phyloP scores from a whole-genome alignment of 805 yeast species.

The Metschnikowia cubensis region DNA sequence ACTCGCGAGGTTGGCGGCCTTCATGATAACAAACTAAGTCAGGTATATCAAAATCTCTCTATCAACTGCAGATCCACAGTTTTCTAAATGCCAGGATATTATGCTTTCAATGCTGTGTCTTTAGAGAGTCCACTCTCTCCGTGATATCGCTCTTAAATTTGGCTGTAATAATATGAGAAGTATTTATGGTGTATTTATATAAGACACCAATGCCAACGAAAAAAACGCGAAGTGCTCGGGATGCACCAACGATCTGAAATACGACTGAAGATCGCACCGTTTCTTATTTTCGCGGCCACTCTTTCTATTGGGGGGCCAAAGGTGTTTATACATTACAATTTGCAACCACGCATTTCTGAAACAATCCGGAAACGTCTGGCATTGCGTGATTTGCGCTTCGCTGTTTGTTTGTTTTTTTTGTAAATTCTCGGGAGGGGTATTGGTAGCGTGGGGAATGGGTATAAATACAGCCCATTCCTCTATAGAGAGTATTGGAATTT shows the following conservation, averaged over 20 bases:
- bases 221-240: conserved; percentile 2
- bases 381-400: neutral
- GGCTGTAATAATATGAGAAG: neutral
- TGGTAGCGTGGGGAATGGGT: neutral
- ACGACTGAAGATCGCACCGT: conserved; percentile 1
- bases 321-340: neutral
- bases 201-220: neutral
- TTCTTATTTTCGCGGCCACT: neutral
- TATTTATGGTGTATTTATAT: neutral
- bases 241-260: neutral
- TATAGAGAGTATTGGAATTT: no score
- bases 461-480: neutral
- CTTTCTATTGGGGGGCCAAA: neutral
- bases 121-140: neutral
- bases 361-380: neutral
- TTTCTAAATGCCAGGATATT: neutral
- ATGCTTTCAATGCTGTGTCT: neutral
- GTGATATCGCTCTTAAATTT: neutral
- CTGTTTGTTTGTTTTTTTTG: no score
- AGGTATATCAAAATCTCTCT: no score
- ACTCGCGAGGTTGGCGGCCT: conserved; percentile 16
- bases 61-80: neutral
- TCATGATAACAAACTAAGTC: conserved; percentile 6
- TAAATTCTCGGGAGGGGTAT: neutral
- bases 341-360: conserved; percentile 4